Conservation (phyloP, 2,329 filamentous ascomycete genomes). For the Colletotrichum tropicale region DNA sequence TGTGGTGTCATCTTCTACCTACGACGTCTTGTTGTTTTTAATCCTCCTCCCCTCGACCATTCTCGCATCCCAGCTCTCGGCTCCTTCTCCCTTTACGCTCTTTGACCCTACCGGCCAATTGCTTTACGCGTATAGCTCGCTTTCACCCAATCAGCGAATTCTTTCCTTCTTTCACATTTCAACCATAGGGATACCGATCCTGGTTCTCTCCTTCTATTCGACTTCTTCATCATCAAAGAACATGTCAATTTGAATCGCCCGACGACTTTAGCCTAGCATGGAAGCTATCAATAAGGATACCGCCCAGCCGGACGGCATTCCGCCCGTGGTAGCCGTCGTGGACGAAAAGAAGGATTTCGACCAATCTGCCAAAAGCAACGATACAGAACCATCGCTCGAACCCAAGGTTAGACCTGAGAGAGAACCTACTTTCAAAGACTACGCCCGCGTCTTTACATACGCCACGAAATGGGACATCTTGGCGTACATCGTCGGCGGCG, state of each 20-base stretch:
- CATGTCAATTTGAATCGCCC: not conserved
- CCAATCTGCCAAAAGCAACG: constrained; percentile 15
- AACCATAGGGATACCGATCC: not conserved
- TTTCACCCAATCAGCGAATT: not conserved
- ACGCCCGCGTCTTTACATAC: constrained; percentile 57
- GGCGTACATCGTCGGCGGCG: constrained; percentile 48
- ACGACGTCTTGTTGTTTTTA: not conserved
- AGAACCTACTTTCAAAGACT: constrained; percentile 50
- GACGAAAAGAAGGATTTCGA: not conserved
- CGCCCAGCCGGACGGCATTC: not conserved
- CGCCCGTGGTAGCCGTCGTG: not conserved
- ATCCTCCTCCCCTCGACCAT: not conserved
- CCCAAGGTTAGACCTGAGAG: constrained; percentile 46
- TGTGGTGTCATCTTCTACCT: not conserved
- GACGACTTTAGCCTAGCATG: not conserved
- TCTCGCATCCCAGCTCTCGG: not conserved
- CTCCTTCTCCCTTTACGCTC: not conserved
- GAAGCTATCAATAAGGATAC: not conserved
- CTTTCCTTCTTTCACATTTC: not conserved
- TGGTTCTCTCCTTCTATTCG: not conserved
- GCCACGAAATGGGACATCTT: constrained; percentile 56
- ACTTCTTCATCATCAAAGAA: not conserved
- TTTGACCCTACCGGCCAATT: not conserved
- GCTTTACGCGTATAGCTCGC: not conserved
- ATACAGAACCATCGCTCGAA: constrained; percentile 31